Base-by-base conservation (phyloP, 768 basidiomycete genomes). In the Nidula microcarpa region DNA sequence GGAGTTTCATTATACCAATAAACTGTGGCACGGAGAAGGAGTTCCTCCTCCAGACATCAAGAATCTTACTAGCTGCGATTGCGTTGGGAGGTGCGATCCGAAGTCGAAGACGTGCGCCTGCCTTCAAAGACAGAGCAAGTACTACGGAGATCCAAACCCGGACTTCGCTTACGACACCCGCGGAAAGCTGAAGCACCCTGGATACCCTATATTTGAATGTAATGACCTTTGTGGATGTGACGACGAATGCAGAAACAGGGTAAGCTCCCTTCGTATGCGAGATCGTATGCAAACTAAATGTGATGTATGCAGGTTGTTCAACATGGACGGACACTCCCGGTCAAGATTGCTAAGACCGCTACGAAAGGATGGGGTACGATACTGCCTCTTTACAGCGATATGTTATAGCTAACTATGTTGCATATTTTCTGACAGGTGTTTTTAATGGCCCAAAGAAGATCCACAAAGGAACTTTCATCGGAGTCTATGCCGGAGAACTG, bases 1-100 rank as follows among this genome's bases (percentile, higher is more conserved):
- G 82, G 93, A 96, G 60, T 97, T 94, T 60, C 75, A 86, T 55
- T 96, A 96, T 65, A 85, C 89, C 9, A 94, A 96, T 65, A 70
- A 81, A 50, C 83, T 94, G 75, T 88, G 89, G 78, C 84, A 85
- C 54, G 82, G 80, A 1, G 76, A 84, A 10, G 82, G 74, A 4
- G 87, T 94, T 2, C 84, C 86, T 0, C 77, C 76, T 9, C 87
- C 91, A 1, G 84, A 89, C 56, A 61, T 79, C 16, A 67, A 71
- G 34, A 73, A 73, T 23, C 67, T 93, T 44, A 61, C 75, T 30
- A 82, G 91, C 2, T 97, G 94, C 58, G 79, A 75, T 51, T 97
- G 94, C 62, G 68, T 79, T 13, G 92, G 91, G 0, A 72, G 68
- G 17, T 97, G 94, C 60, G 80, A 87, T 64, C 87, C 91, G 3